Evolutionary conservation across 2,329 filamentous ascomycete species (phyloP).

Genomic region (Tricladium varicosporioides): DNA sequence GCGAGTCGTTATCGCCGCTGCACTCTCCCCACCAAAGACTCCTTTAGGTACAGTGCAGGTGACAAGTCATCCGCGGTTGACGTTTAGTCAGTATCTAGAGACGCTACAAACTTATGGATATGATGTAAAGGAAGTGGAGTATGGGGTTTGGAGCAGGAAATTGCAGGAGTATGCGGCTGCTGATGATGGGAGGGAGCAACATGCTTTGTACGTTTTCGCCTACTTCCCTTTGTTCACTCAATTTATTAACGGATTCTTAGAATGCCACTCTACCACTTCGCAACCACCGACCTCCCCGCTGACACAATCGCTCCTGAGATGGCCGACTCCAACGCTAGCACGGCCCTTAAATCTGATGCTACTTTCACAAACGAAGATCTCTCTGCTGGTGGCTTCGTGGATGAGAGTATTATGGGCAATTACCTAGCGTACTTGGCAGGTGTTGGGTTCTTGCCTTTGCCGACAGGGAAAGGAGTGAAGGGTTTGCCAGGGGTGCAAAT

Average conservation of each 20-base stretch:
- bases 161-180: constrained; percentile 58
- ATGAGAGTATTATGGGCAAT: constrained; percentile 30
- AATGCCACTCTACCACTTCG: constrained; percentile 71
- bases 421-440: constrained; percentile 31
- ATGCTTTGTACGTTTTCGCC: constrained; percentile 54
- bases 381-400: constrained; percentile 27
- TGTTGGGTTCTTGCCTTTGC: constrained; percentile 29
- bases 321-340: constrained; percentile 65
- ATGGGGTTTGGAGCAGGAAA: constrained; percentile 64
- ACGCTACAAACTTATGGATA: constrained; percentile 73
- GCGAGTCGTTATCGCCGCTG: constrained; percentile 72
- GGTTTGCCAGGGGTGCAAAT: constrained; percentile 13
- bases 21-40: constrained; percentile 42
- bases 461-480: constrained; percentile 30
- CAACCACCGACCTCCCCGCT: constrained; percentile 63
- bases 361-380: constrained; percentile 29
- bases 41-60: constrained; percentile 62
- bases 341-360: constrained; percentile 61
- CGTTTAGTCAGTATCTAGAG: constrained; percentile 72
- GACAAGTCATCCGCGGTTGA: constrained; percentile 74
- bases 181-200: constrained; percentile 54
- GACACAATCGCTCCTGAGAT: constrained; percentile 69
- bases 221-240: background rate
- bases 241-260: constrained; percentile 15
- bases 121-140: constrained; percentile 61